Evolutionary conservation across 2,329 filamentous ascomycete genomes (phyloP), one percentile per base, ranked within the genome.

Genomic region (Aspergillus tamarii): DNA sequence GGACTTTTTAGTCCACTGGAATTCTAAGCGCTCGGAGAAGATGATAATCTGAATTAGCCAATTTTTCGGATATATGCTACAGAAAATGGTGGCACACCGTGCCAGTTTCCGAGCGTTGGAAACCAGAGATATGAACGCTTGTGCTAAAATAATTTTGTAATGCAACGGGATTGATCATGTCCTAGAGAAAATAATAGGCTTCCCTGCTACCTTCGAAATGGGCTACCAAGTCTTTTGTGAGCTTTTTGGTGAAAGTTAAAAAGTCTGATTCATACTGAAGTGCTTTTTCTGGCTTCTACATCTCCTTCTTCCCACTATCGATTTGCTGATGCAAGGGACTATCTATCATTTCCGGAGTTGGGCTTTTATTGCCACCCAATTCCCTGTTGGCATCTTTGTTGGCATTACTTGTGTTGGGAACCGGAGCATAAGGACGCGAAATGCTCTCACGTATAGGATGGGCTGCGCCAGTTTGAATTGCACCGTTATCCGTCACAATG

Each of bases 391-490:
- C 71, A 66, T 71, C 52, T 28, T 70, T 56, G 46, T 66, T 45
- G 58, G 67, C 68, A 61, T 75, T 75, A 56, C 70, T 70, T 43
- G 65, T 36, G 30, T 62, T 53, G 34, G 72, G 73, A 30, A 74
- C 64, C 14, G 72, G 59, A 8, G 70, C 67, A 66, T 70, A 70
- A 46, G 72, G 72, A 53, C 70, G 71, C 39, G 73, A 71, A 62
- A 75, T 73, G 46, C 64, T 72, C 4, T 69, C 66, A n/a, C 70
- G 72, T 21, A 66, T 45, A 53, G 73, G 72, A 68, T 74, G 72
- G 4, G 59, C 64, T 56, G 53, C 68, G 46, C 72, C 73, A 2
- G 71, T 70, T 56, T 69, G 59, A 41, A 73, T 65, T 45, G 57
- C 65, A 16, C 69, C 71, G 36, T 67, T 62, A 59, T 74, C 67